Percentiles rank a stretch among this genome's conserved stretches.
Conservation (phyloP, 2,329 filamentous ascomycete genomes). For the Thielaviopsis punctulata region DNA sequence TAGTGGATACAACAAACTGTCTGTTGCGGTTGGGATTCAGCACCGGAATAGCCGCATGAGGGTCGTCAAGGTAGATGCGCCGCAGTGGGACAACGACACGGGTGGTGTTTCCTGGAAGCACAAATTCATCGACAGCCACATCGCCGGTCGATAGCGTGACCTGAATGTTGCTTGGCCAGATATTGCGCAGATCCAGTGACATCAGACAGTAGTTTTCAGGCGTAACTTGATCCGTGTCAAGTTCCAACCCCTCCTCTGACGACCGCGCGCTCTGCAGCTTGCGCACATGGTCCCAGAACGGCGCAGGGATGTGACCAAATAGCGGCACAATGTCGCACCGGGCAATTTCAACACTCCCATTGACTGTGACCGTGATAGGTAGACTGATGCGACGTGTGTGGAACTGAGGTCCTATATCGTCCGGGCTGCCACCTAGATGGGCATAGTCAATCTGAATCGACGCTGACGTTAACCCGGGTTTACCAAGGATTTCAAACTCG, state of each 20-base stretch:
- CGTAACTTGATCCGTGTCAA: constrained; percentile 17
- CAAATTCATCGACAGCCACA: constrained; percentile 33
- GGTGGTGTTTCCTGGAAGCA: constrained; percentile 51
- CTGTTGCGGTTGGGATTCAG: constrained; percentile 67
- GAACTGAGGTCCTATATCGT: constrained; percentile 54
- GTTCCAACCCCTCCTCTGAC: background rate
- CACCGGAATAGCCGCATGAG: constrained; percentile 60
- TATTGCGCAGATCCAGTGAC: constrained; percentile 71
- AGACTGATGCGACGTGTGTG: constrained; percentile 71
- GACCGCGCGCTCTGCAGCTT: background rate
- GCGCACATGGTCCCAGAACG: constrained; percentile 35
- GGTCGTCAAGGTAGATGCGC: constrained; percentile 58
- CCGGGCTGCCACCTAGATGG: constrained; percentile 51
- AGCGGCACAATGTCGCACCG: constrained; percentile 66
- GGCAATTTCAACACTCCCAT: constrained; percentile 70
- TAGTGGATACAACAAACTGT: constrained; percentile 80
- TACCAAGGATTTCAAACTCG: constrained; percentile 70
- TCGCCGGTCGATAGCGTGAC: constrained; percentile 42
- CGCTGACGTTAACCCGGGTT: constrained; percentile 65
- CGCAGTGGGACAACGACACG: constrained; percentile 62
- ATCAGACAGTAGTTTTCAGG: constrained; percentile 58
- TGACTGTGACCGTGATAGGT: constrained; percentile 75
- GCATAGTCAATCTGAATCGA: constrained; percentile 77
- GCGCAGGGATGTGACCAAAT: constrained; percentile 43
- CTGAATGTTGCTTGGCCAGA: constrained; percentile 67